These are phyloP conservation scores for Chaetomiaceae sp. DNA, from an alignment of 2,329 filamentous ascomycete genomes.

Conservation along the genomic window DNA sequence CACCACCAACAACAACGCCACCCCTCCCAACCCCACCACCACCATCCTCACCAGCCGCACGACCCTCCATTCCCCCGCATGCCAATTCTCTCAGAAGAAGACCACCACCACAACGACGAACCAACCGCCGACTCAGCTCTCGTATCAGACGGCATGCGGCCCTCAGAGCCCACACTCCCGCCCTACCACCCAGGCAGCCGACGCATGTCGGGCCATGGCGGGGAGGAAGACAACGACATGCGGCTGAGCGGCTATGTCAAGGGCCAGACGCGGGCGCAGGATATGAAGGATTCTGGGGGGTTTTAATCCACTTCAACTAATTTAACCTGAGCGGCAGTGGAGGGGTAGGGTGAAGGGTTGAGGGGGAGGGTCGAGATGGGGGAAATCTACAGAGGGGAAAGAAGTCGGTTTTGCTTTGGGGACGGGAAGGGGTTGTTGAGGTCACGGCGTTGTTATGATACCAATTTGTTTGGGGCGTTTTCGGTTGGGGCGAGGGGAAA, in stretches of 20 bases:
- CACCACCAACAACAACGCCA: constrained; percentile 4
- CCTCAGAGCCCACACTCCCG: constrained; percentile 27
- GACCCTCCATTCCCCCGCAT: constrained; percentile 7
- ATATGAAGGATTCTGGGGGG: constrained; percentile 31
- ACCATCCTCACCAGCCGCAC: neutral
- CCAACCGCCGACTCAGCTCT: constrained; percentile 19
- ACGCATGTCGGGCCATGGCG: constrained; percentile 32
- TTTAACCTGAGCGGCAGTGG: no score
- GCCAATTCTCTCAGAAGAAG: constrained; percentile 20
- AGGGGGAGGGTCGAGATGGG: neutral
- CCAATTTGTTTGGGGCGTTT: neutral
- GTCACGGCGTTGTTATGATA: neutral
- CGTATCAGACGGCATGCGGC: constrained; percentile 27
- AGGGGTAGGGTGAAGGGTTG: no score
- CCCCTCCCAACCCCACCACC: no score
- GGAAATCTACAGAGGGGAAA: neutral
- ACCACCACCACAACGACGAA: neutral
- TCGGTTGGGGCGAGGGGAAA: no score
- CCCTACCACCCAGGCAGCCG: constrained; percentile 31
- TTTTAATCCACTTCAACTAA: no score
- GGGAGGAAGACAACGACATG: constrained; percentile 34
- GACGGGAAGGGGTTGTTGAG: neutral
- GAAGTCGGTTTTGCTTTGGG: neutral
- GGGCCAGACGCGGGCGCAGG: constrained; percentile 34
- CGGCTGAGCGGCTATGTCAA: constrained; percentile 36